Base-by-base conservation (phyloP, 2,329 filamentous ascomycete genomes). In the Penicillium hordei region DNA sequence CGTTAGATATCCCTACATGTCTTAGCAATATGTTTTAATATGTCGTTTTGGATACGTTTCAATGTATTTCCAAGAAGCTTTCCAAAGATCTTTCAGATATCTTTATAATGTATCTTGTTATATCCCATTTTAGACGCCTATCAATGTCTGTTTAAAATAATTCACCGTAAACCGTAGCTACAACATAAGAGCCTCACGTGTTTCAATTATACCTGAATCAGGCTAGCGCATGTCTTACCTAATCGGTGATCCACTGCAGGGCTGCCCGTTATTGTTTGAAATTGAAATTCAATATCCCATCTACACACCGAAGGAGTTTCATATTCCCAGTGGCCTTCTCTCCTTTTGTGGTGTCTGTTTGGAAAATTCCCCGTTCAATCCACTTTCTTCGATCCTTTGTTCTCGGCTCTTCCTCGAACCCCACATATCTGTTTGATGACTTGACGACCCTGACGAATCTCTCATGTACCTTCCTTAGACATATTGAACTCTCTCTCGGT, bases 381-480 rank as follows among this genome's bases (percentile, higher is more conserved):
- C 57, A 43, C 9, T 51, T 62, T 51, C 57, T 64, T 63, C 57
- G 51, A 48, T 64, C 60, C 60, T 64, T 64, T 57, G 57, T 51
- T 61, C 33, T 45, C 49, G 42, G 27, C 34, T 52, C 62, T 43
- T 43, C n/a, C 38, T 56, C 29, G 48, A 59, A 58, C 62, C 59
- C 60, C 53, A 58, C 52, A 54, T 66, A 55, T 52, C 48, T 52
- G 58, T 59, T 68, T 73, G 65, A 76, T 70, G 73, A 75, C 66
- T 73, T 76, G 71, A 76, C 68, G 74, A 76, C 65, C 68, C 63
- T 72, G 68, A 76, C 71, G 72, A 74, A 70, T 75, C 68, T 72
- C 68, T 68, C 71, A 68, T 69, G 60, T 71, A 67, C 65, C 69
- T 69, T 71, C 64, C 60, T 58, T 69, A 61, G 52, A 52, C 58